Evolutionary conservation across 257 asterid species (phyloP), one percentile per base, ranked within the genome.

Genomic region (Nicotiana tabacum): DNA sequence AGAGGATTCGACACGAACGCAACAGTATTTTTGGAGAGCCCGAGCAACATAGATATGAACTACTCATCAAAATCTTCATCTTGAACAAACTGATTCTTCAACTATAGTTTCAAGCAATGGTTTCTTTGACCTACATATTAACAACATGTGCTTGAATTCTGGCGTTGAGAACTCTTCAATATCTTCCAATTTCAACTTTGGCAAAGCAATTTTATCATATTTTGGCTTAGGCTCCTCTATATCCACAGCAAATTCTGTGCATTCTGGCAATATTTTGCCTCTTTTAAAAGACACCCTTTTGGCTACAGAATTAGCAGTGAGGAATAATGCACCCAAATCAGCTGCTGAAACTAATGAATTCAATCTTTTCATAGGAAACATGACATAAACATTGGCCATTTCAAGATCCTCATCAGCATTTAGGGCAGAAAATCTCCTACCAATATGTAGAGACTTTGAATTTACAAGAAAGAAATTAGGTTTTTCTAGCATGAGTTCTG

Each of bases 401-500:
- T 79, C 84, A 61, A 85, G 82, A 30, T 85, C 88, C 69, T 85
- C 86, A 0, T 79, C 86, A 17, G 88, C 88, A 51, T 37, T 80
- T 15, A 85, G 55, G 0, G 84, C 72, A 0, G 67, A 79, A 12
- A 85, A 80, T 65, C 86, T 85, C 65, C 30, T 35, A 0, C 87
- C 87, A 13, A 81, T 74, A 2, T 66, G 78, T 4, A 81, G 65
- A 33, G 78, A 81, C 67, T 35, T 83, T 0, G 78, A 60, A 57
- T 76, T 83, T 13, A 77, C 82, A 12, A 77, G 69, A 53, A 83
- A 83, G 4, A 21, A 64, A 17, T 62, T 32, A 69, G 82, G 85
- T 5, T 3, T 57, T 1, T 91, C 92, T 48, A 91, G 83, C 95
- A 91, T 91, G 66, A 90, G 72, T 66, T 91, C 93, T 21, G 95